Evolutionary conservation across 1,284 basidiomycete genomes (phyloP), one percentile per base, ranked within the genome.

Genomic region (Cutaneotrichosporon sp.): DNA sequence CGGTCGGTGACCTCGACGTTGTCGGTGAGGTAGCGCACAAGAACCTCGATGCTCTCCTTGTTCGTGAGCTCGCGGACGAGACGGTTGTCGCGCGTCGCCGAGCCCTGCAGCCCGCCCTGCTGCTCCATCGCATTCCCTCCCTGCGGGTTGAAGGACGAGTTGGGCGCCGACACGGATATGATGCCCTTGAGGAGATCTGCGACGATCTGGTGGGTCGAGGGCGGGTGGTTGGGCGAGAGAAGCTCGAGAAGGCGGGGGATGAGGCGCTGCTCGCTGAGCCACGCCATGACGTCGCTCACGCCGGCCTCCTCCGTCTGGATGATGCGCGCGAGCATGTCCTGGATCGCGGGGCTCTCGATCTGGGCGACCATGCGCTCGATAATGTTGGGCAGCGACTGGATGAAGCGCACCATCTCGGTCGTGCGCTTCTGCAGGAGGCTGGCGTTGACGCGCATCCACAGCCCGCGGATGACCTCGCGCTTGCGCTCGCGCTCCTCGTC

Each of bases 151-250:
- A 80, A 71, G 42, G 80, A 69, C 2, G 92, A 90, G 60, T 67
- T 67, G 4, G 94, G 92, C 1, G 93, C 90, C 20, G 93, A 92
- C 82, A 98, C 90, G 25, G 93, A 90, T 68, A 99, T 94, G 69
- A 98, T 93, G 58, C 90, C 89, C 79, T 97, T 97, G 73, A 99
- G 87, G 55, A 98, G 85, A 66, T 99, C 97, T 1, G 93, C 86
- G 33, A 93, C 91, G 53, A 94, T 88, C 29, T 87, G 85, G 79
- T 99, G 95, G 62, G 91, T 87, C 65, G 94, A 89, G 20, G 87
- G 82, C 11, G 87, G 86, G 63, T 92, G 83, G 11, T 84, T 78
- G 0, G 97, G 93, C 0, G 93, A 91, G 18, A 98, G 86, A 22
- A 95, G 84, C 67, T 87, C 87, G 62, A 97, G 86, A 43, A 98